A percentile compares a stretch with the other conserved stretches of the same genome.
Evolutionary conservation across 2,329 filamentous ascomycete species (phyloP).

Genomic region (Botrytis sinoallii): DNA sequence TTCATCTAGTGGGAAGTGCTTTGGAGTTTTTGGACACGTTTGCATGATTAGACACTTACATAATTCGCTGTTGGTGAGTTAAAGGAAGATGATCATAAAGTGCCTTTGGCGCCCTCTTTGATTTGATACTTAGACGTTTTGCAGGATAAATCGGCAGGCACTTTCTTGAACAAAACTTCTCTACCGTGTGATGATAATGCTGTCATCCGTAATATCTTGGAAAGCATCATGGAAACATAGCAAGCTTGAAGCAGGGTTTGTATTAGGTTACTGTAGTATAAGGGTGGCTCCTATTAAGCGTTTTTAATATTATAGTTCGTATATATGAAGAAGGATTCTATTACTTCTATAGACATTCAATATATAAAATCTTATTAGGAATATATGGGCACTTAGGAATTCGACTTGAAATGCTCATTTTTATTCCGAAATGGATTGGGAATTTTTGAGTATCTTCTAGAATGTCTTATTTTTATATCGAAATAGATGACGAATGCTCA

Average conservation of each 20-base stretch:
- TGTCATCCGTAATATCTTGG: background rate
- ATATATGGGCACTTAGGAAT: no score
- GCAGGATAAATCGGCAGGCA: background rate
- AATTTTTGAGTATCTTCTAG: no score
- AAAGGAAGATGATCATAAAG: background rate
- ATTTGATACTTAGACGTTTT: background rate
- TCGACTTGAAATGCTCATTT: no score
- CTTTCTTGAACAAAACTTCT: background rate
- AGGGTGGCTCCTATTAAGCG: no score
- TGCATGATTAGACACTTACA: background rate
- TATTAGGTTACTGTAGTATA: no score
- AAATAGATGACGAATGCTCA: no score
- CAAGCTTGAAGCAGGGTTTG: background rate
- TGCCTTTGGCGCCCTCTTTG: background rate
- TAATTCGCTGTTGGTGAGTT: background rate
- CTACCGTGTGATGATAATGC: background rate
- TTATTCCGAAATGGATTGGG: no score
- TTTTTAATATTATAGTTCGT: no score
- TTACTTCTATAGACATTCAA: no score
- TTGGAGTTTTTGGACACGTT: background rate
- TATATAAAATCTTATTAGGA: no score
- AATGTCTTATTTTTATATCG: no score
- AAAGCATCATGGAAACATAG: background rate
- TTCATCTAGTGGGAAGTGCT: background rate
- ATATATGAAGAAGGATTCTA: no score